Evolutionary conservation across 192 early-diverging fungal species (phyloP).

Genomic region (Linnemannia schmuckeri): DNA sequence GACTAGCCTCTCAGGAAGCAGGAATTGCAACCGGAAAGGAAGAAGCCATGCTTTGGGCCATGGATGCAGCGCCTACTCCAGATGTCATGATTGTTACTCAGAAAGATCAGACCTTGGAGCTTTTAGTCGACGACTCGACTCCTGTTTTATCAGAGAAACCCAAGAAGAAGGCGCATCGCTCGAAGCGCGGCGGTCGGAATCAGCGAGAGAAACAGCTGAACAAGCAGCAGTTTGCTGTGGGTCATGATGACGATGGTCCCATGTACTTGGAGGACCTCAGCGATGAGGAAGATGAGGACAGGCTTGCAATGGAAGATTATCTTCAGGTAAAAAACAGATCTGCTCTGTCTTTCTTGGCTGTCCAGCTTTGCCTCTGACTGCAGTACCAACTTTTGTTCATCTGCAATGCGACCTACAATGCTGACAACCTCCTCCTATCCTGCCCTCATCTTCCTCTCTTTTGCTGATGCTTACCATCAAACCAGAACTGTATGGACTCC

Average conservation of each 20-base stretch:
- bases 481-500: conserved; percentile 36
- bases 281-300: conserved; percentile 49
- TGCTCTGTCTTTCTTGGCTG: not conserved
- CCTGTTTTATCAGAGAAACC: not conserved
- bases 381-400: not conserved
- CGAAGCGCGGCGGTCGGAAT: conserved; percentile 46
- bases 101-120: not conserved
- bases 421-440: not conserved
- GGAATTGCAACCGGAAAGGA: not conserved
- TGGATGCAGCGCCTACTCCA: conserved; percentile 5
- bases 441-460: not conserved
- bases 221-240: conserved; percentile 33
- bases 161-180: conserved; percentile 55
- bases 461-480: not conserved
- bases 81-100: conserved; percentile 2
- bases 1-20: conserved; percentile 11
- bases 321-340: conserved; percentile 24
- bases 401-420: not conserved
- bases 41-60: not conserved
- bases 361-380: not conserved
- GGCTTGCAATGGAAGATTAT: conserved; percentile 35
- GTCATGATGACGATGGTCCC: conserved; percentile 49
- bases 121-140: not conserved
- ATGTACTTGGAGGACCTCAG: conserved; percentile 34
- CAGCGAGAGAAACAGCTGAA: conserved; percentile 36